Evolutionary conservation across 345 rosid genomes (phyloP).

Genomic region (Microcos paniculata): DNA sequence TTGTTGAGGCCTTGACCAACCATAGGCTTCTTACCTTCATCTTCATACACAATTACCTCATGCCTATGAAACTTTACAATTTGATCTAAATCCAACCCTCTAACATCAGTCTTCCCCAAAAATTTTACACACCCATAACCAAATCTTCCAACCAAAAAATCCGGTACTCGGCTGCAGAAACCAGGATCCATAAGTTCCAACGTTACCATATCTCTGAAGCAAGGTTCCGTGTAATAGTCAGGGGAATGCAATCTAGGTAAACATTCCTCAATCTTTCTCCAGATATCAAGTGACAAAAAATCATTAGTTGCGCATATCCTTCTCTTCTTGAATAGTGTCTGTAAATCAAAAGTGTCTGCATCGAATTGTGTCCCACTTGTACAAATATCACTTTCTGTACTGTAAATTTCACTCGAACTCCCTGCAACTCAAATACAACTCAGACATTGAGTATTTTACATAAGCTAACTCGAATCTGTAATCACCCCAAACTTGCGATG

Average conservation of each 20-base stretch:
- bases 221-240: slow-evolving; percentile 72
- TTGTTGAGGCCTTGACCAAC: slow-evolving; percentile 87
- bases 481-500: neutral
- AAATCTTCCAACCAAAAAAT: slow-evolving; percentile 72
- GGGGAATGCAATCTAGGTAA: slow-evolving; percentile 51
- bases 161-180: slow-evolving; percentile 65
- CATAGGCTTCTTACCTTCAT: slow-evolving; percentile 69
- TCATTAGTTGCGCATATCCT: slow-evolving; percentile 29
- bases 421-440: slow-evolving; percentile 2
- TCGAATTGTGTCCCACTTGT: slow-evolving; percentile 2
- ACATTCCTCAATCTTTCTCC: slow-evolving; percentile 34
- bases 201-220: slow-evolving; percentile 51
- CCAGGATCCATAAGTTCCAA: slow-evolving; percentile 58
- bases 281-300: slow-evolving; percentile 16
- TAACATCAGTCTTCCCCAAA: slow-evolving; percentile 76
- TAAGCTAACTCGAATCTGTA: neutral
- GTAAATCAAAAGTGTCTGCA: neutral
- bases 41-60: slow-evolving; percentile 75
- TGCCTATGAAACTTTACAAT: slow-evolving; percentile 72
- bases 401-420: neutral
- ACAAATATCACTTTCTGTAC: neutral
- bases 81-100: slow-evolving; percentile 59
- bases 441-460: neutral
- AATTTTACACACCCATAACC: slow-evolving; percentile 77
- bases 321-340: slow-evolving; percentile 42